Base-by-base conservation (phyloP, 495 filamentous ascomycete genomes). In the Rusavskia elegans region DNA sequence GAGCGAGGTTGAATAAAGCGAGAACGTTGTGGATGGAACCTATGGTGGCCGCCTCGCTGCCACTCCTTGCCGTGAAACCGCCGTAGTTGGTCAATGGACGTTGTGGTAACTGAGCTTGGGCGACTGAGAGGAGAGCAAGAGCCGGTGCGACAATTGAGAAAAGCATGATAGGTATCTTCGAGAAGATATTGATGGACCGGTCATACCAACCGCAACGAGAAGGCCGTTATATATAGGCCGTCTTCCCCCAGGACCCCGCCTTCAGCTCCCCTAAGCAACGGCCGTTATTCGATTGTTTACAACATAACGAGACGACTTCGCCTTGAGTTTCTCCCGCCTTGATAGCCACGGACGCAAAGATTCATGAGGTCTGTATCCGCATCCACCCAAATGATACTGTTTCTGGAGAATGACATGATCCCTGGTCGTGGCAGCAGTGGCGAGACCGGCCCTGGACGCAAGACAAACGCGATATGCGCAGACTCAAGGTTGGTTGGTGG, bases 11-110 rank as follows among this genome's bases (percentile, higher is more conserved):
- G 4, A 39, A 39, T 14, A 39, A 19, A 19, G 37, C 37, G 37
- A 39, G 37, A 19, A 39, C 37, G 4, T 39, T 71, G 37, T 39
- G 37, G 37, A 39, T 39, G 37, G 14, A 16, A 19, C 37, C 37
- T 14, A 39, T 39, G 4, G 4, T 39, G 14, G 17, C 17, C 14
- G 37, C 37, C 14, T 39, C 37, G 4, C 14, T 39, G 37, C 14
- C 14, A 19, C 37, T 39, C 14, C 37, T 3, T 14, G 4, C 37
- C 5, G 37, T 39, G 37, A 39, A 39, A 19, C 5, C 37, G 14
- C 37, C 37, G 17, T 39, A 39, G 37, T 39, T 39, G 37, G 37
- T 19, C 13, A 3, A 19, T 39, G 25, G 25, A 27, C 25, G 25
- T 27, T 27, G 25, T 1, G 25, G 25, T 27, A 6, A 27, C 25